Evolutionary conservation across 371 early-diverging fungal genomes (phyloP), one percentile per base, ranked within the genome.

Genomic region (Rhizopus arrhizus): DNA sequence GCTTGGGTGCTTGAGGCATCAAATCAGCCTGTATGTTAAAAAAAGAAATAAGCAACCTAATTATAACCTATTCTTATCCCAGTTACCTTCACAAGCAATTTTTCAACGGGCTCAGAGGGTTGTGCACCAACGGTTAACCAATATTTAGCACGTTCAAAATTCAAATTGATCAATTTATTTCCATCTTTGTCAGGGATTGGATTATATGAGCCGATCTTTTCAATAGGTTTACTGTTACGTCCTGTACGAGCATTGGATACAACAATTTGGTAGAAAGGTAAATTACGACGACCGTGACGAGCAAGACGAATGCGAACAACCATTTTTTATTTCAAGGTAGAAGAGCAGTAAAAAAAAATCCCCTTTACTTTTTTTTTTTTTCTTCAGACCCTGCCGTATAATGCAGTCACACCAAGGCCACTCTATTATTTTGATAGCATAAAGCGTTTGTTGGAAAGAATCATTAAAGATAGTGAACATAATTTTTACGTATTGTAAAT

Each of bases 111-210:
- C 34, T 92, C 92, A 12, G 90, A 81, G 7, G 97, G 96, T 78
- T 96, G 94, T 11, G 97, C 99, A 33, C 98, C 98, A 11, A 91
- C 93, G 11, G 91, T 88, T 56, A 98, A 78, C 99, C 99, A 98
- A 77, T 97, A 95, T 73, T 96, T 95, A 65, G 91, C 89, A 49
- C 97, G 88, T 53, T 91, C 93, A 69, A 90, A 84, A 71, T 96
- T 89, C 55, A 97, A 78, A 35, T 88, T 86, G 61, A 97, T 76
- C 59, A 91, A 86, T 75, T 97, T 97, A 65, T 85, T 75, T 58
- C 90, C 90, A 12, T 85, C 67, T 22, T 62, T 65, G 66, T 89
- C 84, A 31, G 97, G 93, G 58, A 91, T 78, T 34, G 98, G 96
- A 73, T 91, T 90, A 79, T 90, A 98, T 32, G 91, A 89, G 57